Conservation (phyloP, 805 yeast species). For the Nakazawaea wyomingensis region DNA sequence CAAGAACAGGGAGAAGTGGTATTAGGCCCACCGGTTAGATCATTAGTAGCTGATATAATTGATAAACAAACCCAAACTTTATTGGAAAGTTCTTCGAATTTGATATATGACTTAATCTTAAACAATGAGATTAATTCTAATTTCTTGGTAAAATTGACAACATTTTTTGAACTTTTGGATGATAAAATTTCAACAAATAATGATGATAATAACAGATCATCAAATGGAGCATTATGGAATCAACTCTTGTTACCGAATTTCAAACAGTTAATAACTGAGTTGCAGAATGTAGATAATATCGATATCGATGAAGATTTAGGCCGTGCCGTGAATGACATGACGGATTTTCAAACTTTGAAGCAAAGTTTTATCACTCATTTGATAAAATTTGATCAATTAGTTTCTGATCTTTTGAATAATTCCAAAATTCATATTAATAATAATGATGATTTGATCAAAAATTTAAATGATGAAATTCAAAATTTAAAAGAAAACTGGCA, state of each 20-base stretch:
- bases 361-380: slow-evolving; percentile 13
- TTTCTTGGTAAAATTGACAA: background rate
- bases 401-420: slow-evolving; percentile 2
- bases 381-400: slow-evolving; percentile 15
- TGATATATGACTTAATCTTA: slow-evolving; percentile 8
- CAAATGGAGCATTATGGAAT: background rate
- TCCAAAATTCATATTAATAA: background rate
- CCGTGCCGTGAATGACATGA: background rate
- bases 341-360: slow-evolving; percentile 12
- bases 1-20: background rate
- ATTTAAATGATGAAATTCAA: slow-evolving; percentile 13
- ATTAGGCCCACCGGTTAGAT: slow-evolving; percentile 1
- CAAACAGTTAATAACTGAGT: background rate
- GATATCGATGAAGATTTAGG: slow-evolving; percentile 1
- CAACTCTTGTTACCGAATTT: slow-evolving; percentile 3
- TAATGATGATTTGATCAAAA: background rate
- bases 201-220: too few relatives aligned
- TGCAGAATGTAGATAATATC: background rate
- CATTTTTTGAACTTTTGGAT: slow-evolving; percentile 1
- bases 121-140: slow-evolving; percentile 3
- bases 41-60: slow-evolving; percentile 2
- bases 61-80: slow-evolving; percentile 8
- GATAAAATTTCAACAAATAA: background rate
- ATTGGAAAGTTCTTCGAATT: slow-evolving; percentile 11
- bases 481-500: slow-evolving; percentile 14